phyloP scores from a whole-genome alignment of 2,329 filamentous ascomycete species.

The Myriosclerotinia duriaeana region DNA sequence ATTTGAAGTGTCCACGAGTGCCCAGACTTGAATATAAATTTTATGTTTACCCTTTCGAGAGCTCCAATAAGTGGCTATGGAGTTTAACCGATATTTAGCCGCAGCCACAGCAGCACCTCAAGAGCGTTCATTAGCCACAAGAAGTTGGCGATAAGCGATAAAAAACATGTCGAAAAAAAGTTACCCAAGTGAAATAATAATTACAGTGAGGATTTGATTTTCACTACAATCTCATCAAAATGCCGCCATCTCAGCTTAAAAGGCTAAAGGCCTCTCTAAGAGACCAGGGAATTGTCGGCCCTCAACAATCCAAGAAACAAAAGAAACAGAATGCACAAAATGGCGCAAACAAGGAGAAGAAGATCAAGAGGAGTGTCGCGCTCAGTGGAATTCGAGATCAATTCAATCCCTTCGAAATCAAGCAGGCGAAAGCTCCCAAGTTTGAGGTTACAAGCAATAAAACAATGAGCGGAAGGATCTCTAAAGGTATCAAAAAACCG shows the following conservation, averaged over 20 bases:
- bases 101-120: background rate
- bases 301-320: slow-evolving; percentile 94
- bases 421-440: slow-evolving; percentile 75
- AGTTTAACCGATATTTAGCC: too few relatives aligned
- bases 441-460: slow-evolving; percentile 77
- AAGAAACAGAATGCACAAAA: slow-evolving; percentile 72
- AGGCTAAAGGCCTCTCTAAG: slow-evolving; percentile 87
- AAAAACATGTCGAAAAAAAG: slow-evolving; percentile 17
- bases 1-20: too few relatives aligned
- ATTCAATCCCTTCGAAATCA: slow-evolving; percentile 97
- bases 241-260: slow-evolving; percentile 96
- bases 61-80: too few relatives aligned
- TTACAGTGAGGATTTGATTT: slow-evolving; percentile 1
- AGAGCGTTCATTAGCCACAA: slow-evolving; percentile 1
- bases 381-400: slow-evolving; percentile 86
- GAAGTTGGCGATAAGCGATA: slow-evolving; percentile 14
- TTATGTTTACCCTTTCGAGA: too few relatives aligned
- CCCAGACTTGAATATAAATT: too few relatives aligned
- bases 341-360: slow-evolving; percentile 66
- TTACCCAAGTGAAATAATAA: background rate
- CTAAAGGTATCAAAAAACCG: slow-evolving; percentile 66
- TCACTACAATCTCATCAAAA: slow-evolving; percentile 44
- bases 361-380: slow-evolving; percentile 72
- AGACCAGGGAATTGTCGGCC: slow-evolving; percentile 85
- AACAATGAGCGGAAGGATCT: slow-evolving; percentile 50